Evolutionary conservation across 2,329 filamentous ascomycete species (phyloP), one percentile per base, ranked within the genome.

Genomic region (Phialophora macrospora): DNA sequence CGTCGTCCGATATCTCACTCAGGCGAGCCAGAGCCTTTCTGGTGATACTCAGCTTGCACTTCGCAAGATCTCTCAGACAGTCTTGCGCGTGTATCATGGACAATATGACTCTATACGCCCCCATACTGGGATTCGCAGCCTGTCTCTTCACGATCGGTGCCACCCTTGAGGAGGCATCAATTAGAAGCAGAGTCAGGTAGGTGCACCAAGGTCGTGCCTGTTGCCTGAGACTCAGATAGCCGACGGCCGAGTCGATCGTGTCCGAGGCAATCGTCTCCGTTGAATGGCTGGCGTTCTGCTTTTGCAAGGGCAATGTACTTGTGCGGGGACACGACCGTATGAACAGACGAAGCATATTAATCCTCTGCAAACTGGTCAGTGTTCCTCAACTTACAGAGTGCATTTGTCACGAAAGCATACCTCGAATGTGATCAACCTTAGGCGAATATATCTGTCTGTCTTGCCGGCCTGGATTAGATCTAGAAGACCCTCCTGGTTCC

Each of bases 121-220:
- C n/a, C 20, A 44, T 30, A 12, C 34, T 59, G 8, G 41, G 41
- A 48, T 28, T 46, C 4, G 44, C 46, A 14, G 24, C 32, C 17
- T 38, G 28, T n/a, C n/a, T 11, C 41, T 48, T 59, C 17, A 59
- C 56, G 24, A 59, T 20, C 17, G 56, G 56, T 14, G 56, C 34
- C 17, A 59, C 26, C n/a, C 41, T 12, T 11, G 26, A 49, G 1
- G 56, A 46, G 34, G 26, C n/a, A 12, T 62, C 28, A 22, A 62
- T 22, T 1, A 62, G 32, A 26, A 56, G 28, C 11, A 55, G 57
- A 44, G 26, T 62, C 26, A 34, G 28, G 44, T 62, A 62, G 11
- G 60, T 62, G 49, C 30, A 58, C 60, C 60, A 62, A 9, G 60
- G 60, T 17, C 60, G 60, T 0, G 60, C 49, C 9, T 56, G 17